phyloP scores from a whole-genome alignment of 495 filamentous ascomycete species.

The Penicillium egyptiacum region DNA sequence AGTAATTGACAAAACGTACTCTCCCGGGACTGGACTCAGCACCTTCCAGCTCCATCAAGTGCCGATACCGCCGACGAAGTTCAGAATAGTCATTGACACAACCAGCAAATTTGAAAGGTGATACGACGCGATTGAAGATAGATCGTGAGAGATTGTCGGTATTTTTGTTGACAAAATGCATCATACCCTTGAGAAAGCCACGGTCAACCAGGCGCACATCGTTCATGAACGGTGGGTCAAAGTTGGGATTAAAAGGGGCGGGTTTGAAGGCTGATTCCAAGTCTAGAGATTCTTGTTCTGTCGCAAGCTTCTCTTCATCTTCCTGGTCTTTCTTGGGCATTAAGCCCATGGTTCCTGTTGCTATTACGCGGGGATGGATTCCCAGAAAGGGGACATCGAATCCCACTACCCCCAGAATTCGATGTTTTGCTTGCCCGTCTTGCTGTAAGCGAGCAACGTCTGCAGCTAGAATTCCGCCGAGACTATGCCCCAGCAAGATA shows the following conservation, averaged over 20 bases:
- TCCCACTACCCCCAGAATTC: conserved; percentile 77
- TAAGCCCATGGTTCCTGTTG: conserved; percentile 73
- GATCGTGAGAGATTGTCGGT: conserved; percentile 65
- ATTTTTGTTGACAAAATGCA: conserved; percentile 82
- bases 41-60: conserved; percentile 67
- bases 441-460: conserved; percentile 68
- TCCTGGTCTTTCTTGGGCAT: conserved; percentile 56
- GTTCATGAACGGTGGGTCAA: conserved; percentile 71
- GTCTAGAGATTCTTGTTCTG: conserved; percentile 25
- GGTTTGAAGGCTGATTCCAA: conserved; percentile 21
- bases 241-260: conserved; percentile 46
- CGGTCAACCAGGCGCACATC: conserved; percentile 65
- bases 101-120: conserved; percentile 79
- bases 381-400: conserved; percentile 87
- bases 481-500: conserved; percentile 82
- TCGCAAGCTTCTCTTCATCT: conserved; percentile 30
- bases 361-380: conserved; percentile 83
- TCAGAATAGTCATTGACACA: conserved; percentile 74
- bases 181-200: conserved; percentile 61
- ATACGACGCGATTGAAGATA: conserved; percentile 69
- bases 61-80: conserved; percentile 67
- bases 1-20: conserved; percentile 86
- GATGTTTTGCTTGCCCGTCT: conserved; percentile 50
- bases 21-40: conserved; percentile 37
- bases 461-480: conserved; percentile 82